These are phyloP conservation scores for Pleurotus cornucopiae DNA, from an alignment of 768 basidiomycete genomes.

Conservation along the genomic window DNA sequence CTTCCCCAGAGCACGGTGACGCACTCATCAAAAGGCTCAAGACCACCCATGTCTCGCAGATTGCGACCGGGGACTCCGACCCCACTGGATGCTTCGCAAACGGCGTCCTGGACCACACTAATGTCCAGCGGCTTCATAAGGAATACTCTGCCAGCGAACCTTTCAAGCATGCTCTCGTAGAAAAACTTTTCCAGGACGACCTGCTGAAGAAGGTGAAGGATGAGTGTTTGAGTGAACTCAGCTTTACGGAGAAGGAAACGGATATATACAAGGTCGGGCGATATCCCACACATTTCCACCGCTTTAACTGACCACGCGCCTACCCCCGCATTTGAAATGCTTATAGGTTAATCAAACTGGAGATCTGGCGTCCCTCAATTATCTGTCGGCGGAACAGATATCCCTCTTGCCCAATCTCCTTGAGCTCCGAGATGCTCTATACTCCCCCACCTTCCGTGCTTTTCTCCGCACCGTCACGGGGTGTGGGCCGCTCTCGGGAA, in stretches of 20 bases:
- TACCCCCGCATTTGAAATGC: slow-evolving; percentile 7
- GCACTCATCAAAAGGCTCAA: slow-evolving; percentile 23
- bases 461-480: slow-evolving; percentile 87
- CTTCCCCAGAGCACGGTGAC: slow-evolving; percentile 17
- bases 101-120: slow-evolving; percentile 53
- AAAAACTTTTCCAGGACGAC: slow-evolving; percentile 79
- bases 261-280: slow-evolving; percentile 89
- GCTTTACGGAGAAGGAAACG: slow-evolving; percentile 91
- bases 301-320: background rate
- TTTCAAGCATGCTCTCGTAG: slow-evolving; percentile 80
- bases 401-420: slow-evolving; percentile 78
- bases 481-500: slow-evolving; percentile 87
- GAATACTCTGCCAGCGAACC: slow-evolving; percentile 60
- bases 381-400: slow-evolving; percentile 73
- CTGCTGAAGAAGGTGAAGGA: slow-evolving; percentile 79
- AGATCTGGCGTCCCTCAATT: slow-evolving; percentile 90
- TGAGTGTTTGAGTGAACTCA: slow-evolving; percentile 75
- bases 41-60: slow-evolving; percentile 19
- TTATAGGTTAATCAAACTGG: slow-evolving; percentile 92
- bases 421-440: slow-evolving; percentile 84
- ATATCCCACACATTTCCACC: background rate
- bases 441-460: slow-evolving; percentile 75
- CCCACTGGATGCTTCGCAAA: slow-evolving; percentile 41
- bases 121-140: slow-evolving; percentile 48
- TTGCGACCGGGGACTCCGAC: slow-evolving; percentile 21